phyloP scores from a whole-genome alignment of 1,139 yeast genomes.

The Hemisphaericaspora lyxosophila region DNA sequence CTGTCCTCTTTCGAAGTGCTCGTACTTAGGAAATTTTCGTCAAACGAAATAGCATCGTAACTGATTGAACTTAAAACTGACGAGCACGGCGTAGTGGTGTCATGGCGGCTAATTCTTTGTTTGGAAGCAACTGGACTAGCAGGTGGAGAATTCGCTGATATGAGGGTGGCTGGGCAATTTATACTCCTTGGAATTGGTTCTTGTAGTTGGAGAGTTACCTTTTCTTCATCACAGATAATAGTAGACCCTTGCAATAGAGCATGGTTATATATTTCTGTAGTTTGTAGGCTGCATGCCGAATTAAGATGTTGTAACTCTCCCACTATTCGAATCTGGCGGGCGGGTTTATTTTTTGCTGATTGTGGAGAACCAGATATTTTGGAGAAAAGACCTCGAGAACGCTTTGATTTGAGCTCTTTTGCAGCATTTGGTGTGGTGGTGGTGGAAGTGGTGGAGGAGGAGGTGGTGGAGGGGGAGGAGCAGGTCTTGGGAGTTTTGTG shows the following conservation, averaged over 20 bases:
- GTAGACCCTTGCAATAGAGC: too few relatives aligned
- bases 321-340: slow-evolving; percentile 1
- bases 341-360: neutral
- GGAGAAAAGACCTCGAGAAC: neutral
- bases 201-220: too few relatives aligned
- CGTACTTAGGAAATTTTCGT: slow-evolving; percentile 19
- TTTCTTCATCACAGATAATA: too few relatives aligned
- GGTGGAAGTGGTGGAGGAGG: too few relatives aligned
- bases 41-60: slow-evolving; percentile 15
- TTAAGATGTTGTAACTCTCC: neutral
- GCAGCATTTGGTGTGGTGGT: too few relatives aligned
- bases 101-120: neutral
- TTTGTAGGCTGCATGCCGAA: too few relatives aligned
- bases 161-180: too few relatives aligned
- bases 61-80: neutral
- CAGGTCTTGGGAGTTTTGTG: neutral
- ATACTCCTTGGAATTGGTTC: too few relatives aligned
- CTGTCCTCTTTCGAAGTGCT: slow-evolving; percentile 20
- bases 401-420: neutral
- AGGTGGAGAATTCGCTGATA: too few relatives aligned
- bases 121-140: neutral
- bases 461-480: too few relatives aligned
- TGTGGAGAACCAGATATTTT: neutral
- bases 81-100: neutral
- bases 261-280: too few relatives aligned